Conservation (phyloP, 495 filamentous ascomycete species). For the Astrothelium subdiscretum region DNA sequence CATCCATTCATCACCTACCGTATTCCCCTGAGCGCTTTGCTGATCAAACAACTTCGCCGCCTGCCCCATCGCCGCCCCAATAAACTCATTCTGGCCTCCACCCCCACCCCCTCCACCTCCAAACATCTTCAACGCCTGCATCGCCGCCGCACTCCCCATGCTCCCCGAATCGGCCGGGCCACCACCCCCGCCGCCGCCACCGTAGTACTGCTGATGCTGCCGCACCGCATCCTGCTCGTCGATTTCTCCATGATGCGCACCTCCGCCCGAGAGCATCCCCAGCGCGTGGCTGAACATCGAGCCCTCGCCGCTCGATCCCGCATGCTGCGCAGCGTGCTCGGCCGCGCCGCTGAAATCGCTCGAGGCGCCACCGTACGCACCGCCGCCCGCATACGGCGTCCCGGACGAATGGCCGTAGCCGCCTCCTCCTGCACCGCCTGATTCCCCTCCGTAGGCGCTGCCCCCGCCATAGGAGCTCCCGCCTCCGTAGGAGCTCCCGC, state of each 20-base stretch:
- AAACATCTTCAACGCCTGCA: conserved; percentile 62
- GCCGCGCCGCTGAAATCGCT: conserved; percentile 38
- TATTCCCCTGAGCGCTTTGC: conserved; percentile 38
- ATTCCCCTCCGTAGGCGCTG: not conserved
- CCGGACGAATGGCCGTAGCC: conserved; percentile 23
- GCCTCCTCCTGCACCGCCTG: not conserved
- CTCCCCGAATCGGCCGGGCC: conserved; percentile 19
- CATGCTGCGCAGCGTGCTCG: conserved; percentile 38
- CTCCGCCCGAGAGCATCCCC: conserved; percentile 29
- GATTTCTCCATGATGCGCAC: conserved; percentile 35
- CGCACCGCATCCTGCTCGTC: conserved; percentile 46
- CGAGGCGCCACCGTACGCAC: conserved; percentile 22
- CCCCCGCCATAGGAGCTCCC: not conserved
- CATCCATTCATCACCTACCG: conserved; percentile 29
- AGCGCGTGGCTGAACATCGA: conserved; percentile 41
- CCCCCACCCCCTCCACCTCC: conserved; percentile 30
- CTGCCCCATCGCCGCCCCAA: conserved; percentile 59
- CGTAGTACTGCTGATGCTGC: conserved; percentile 47
- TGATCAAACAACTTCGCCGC: conserved; percentile 55
- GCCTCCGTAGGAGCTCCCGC: not conserved
- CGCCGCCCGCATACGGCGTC: conserved; percentile 26
- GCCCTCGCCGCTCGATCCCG: conserved; percentile 35
- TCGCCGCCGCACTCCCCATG: conserved; percentile 50
- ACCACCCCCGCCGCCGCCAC: conserved; percentile 26
- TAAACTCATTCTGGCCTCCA: conserved; percentile 45